These are phyloP conservation scores for Ogataea zsoltii DNA, from an alignment of 805 yeast genomes.

Conservation along the genomic window DNA sequence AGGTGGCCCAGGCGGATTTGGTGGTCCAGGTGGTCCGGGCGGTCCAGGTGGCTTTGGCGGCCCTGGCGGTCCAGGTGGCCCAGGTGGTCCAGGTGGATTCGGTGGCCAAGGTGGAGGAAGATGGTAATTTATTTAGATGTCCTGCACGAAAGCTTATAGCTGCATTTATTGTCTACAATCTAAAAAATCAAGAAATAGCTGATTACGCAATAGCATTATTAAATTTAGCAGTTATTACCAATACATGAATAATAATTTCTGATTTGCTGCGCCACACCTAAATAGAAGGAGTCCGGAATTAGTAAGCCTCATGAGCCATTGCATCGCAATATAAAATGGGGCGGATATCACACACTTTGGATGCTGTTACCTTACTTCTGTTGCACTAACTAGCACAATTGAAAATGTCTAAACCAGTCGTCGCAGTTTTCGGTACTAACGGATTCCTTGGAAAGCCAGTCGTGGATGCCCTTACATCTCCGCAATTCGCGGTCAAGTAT, in stretches of 20 bases:
- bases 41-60: constrained; percentile 18
- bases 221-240: too few relatives aligned
- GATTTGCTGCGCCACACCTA: too few relatives aligned
- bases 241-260: too few relatives aligned
- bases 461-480: constrained; percentile 44
- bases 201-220: not conserved
- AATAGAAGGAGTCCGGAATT: too few relatives aligned
- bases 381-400: too few relatives aligned
- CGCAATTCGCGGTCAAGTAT: constrained; percentile 43
- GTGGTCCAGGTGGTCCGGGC: constrained; percentile 9
- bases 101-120: constrained; percentile 25
- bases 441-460: constrained; percentile 55
- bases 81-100: constrained; percentile 17
- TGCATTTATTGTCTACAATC: not conserved
- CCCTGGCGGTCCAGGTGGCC: constrained; percentile 20
- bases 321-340: too few relatives aligned
- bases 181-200: not conserved
- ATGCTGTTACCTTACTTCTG: too few relatives aligned
- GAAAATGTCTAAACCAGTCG: constrained; percentile 28
- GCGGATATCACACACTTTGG: too few relatives aligned
- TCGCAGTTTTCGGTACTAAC: constrained; percentile 55
- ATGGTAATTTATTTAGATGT: constrained; percentile 1
- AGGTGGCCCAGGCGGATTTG: constrained; percentile 10
- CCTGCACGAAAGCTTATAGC: not conserved
- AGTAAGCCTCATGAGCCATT: too few relatives aligned